Conservation (phyloP, 345 rosid genomes). For the Melaleuca alternifolia region DNA sequence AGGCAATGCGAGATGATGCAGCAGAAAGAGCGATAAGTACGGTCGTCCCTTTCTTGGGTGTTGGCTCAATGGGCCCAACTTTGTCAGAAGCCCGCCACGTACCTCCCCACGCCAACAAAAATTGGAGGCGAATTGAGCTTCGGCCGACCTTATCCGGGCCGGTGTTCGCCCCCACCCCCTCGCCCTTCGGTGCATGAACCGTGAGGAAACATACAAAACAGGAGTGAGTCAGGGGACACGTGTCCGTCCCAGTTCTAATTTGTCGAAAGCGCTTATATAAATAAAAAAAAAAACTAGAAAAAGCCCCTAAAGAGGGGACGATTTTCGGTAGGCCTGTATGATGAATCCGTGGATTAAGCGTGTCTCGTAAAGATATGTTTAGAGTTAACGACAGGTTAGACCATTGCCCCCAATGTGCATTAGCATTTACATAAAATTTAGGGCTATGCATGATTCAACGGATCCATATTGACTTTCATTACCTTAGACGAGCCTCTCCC, state of each 20-base stretch:
- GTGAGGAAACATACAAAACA: neutral
- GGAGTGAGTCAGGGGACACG: neutral
- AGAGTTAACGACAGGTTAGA: neutral
- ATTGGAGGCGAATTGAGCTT: neutral
- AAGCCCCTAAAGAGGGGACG: neutral
- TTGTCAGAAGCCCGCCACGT: slow-evolving; percentile 15
- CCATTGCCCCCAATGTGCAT: neutral
- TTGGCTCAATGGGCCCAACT: slow-evolving; percentile 10
- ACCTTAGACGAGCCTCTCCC: too few relatives aligned
- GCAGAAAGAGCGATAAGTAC: slow-evolving; percentile 37
- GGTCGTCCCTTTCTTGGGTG: slow-evolving; percentile 46
- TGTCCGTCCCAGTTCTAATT: neutral
- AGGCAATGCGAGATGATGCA: neutral
- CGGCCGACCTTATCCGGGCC: neutral
- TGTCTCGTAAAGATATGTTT: too few relatives aligned
- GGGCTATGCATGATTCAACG: too few relatives aligned
- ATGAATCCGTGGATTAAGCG: neutral
- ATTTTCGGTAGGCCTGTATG: neutral
- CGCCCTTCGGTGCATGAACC: neutral
- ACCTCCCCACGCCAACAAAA: neutral
- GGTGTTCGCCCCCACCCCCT: neutral
- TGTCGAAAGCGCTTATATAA: neutral
- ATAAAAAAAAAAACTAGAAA: neutral
- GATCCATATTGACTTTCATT: too few relatives aligned
- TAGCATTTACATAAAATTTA: neutral